These are phyloP conservation scores for Metschnikowia lachancei DNA, from an alignment of 805 yeast genomes.

Conservation along the genomic window DNA sequence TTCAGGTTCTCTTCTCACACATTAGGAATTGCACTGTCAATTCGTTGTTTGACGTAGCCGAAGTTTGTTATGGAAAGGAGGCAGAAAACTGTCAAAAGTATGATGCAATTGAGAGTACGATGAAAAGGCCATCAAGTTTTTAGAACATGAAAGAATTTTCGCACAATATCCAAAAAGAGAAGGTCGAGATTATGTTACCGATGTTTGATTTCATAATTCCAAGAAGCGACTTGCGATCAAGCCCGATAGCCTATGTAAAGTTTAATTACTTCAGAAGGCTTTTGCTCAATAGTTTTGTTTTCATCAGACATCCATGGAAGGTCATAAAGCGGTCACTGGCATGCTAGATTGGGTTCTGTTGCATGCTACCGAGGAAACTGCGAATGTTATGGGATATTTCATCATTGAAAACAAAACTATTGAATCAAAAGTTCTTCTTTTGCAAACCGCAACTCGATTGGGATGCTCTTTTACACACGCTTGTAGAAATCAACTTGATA, in stretches of 20 bases:
- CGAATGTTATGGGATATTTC: constrained; percentile 81
- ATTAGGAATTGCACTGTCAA: too few relatives aligned
- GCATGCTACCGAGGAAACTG: constrained; percentile 96
- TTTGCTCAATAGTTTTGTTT: constrained; percentile 9
- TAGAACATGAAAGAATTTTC: too few relatives aligned
- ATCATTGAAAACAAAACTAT: constrained; percentile 51
- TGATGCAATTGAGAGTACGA: too few relatives aligned
- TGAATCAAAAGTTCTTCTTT: not conserved
- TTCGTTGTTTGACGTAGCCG: too few relatives aligned
- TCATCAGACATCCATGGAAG: constrained; percentile 94
- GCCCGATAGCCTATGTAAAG: not conserved
- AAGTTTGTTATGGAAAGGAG: too few relatives aligned
- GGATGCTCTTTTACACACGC: constrained; percentile 27
- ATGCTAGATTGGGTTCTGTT: constrained; percentile 78
- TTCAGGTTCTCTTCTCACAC: too few relatives aligned
- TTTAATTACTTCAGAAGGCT: not conserved
- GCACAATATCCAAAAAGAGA: too few relatives aligned
- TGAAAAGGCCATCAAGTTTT: too few relatives aligned
- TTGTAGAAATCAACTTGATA: constrained; percentile 22
- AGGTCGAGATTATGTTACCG: too few relatives aligned
- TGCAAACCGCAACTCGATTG: not conserved
- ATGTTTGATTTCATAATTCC: too few relatives aligned
- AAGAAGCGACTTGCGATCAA: too few relatives aligned
- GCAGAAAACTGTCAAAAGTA: too few relatives aligned
- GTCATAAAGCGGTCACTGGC: constrained; percentile 81